phyloP scores from a whole-genome alignment of 2,329 filamentous ascomycete species.

The Delphinella strobiligena region DNA sequence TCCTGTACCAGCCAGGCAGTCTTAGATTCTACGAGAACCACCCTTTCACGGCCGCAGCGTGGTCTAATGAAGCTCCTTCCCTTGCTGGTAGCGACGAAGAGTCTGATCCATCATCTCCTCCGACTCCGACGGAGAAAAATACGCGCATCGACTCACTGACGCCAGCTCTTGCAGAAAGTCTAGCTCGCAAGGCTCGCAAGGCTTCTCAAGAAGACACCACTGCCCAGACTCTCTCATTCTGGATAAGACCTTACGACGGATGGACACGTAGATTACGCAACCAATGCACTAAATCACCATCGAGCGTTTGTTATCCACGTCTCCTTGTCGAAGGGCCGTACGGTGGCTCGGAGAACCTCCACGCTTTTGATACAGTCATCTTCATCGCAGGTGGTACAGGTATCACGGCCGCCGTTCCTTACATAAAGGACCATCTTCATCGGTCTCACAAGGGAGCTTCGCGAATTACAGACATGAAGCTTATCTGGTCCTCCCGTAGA shows the following conservation, averaged over 20 bases:
- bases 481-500: constrained; percentile 4
- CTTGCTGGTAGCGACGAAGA: not conserved
- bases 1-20: constrained; percentile 38
- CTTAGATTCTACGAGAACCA: constrained; percentile 40
- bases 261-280: constrained; percentile 36
- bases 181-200: not conserved
- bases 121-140: not conserved
- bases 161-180: not conserved
- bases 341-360: constrained; percentile 30
- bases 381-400: constrained; percentile 39
- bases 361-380: constrained; percentile 26
- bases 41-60: constrained; percentile 36
- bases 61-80: constrained; percentile 8
- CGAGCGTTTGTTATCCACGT: constrained; percentile 16
- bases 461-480: not conserved
- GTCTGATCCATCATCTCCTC: not conserved
- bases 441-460: not conserved
- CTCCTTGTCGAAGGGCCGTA: constrained; percentile 42
- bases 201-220: not conserved
- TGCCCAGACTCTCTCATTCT: constrained; percentile 27
- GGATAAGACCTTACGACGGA: constrained; percentile 39
- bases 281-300: constrained; percentile 19
- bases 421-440: constrained; percentile 10
- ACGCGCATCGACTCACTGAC: not conserved
- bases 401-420: constrained; percentile 30